phyloP scores from a whole-genome alignment of 2,329 filamentous ascomycete species.

The Mycosphaerella arachidis region DNA sequence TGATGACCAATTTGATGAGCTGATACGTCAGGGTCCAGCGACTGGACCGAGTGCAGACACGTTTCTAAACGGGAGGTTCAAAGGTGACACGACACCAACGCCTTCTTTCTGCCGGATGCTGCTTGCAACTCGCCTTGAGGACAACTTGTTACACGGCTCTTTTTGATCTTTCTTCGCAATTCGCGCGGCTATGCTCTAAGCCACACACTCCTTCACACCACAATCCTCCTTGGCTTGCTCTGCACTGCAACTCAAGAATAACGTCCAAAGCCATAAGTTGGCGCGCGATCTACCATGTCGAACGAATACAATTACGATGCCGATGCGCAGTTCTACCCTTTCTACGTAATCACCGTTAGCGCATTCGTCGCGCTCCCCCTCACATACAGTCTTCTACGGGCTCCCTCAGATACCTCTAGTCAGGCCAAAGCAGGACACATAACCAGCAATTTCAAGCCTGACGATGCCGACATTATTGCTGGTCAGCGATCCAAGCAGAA shows the following conservation, averaged over 20 bases:
- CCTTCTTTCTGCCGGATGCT: neutral
- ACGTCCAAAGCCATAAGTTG: neutral
- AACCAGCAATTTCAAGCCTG: constrained; percentile 72
- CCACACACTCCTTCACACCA: neutral
- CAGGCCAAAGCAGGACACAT: constrained; percentile 79
- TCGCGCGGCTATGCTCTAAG: neutral
- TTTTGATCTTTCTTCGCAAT: neutral
- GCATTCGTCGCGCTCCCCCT: constrained; percentile 83
- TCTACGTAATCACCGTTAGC: constrained; percentile 91
- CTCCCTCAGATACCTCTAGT: constrained; percentile 65
- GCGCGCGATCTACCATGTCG: constrained; percentile 58
- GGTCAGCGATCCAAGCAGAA: constrained; percentile 79
- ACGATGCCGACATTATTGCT: constrained; percentile 79
- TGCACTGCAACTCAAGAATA: neutral
- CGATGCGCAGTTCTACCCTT: constrained; percentile 97
- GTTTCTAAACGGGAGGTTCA: neutral
- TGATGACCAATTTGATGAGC: neutral
- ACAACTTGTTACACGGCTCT: neutral
- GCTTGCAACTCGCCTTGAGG: neutral
- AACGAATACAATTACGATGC: constrained; percentile 98
- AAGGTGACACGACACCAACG: neutral
- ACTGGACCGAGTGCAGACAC: neutral
- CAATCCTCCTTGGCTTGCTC: neutral
- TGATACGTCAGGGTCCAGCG: neutral
- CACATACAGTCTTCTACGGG: constrained; percentile 78